phyloP scores from a whole-genome alignment of 441 rosid genomes.

The Mallotus japonicus region DNA sequence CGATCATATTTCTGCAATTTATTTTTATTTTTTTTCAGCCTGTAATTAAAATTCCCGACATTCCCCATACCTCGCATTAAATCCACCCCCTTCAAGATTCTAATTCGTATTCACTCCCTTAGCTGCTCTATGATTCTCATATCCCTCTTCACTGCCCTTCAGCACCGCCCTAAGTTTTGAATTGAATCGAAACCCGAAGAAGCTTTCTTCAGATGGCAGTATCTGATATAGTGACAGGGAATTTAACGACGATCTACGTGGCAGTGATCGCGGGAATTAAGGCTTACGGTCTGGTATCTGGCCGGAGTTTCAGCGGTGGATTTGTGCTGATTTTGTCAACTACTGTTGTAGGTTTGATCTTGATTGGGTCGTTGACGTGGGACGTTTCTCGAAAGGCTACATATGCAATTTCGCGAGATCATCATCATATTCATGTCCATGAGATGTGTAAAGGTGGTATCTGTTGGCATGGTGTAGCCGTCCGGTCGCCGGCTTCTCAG shows the following conservation, averaged over 20 bases:
- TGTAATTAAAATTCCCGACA: slow-evolving; percentile 20
- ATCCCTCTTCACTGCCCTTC: neutral
- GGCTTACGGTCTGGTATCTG: slow-evolving; percentile 54
- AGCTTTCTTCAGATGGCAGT: slow-evolving; percentile 46
- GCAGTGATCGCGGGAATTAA: slow-evolving; percentile 75
- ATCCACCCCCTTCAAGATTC: neutral
- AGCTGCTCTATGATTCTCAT: neutral
- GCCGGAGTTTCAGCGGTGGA: slow-evolving; percentile 65
- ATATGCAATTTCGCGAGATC: slow-evolving; percentile 53
- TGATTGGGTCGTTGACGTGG: slow-evolving; percentile 78
- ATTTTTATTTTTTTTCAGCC: too few species aligned
- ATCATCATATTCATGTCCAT: slow-evolving; percentile 36
- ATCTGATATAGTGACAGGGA: slow-evolving; percentile 80
- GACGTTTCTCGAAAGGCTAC: slow-evolving; percentile 83
- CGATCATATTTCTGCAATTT: neutral
- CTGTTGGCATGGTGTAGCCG: slow-evolving; percentile 98
- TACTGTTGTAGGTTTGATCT: slow-evolving; percentile 55
- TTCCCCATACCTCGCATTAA: slow-evolving; percentile 14
- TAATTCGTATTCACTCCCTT: neutral
- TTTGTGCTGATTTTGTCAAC: slow-evolving; percentile 66
- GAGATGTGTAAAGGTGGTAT: slow-evolving; percentile 91
- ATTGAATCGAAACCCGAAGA: too few species aligned
- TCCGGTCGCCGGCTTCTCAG: slow-evolving; percentile 86
- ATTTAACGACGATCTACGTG: slow-evolving; percentile 80
- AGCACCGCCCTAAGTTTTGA: neutral